Percentiles rank a stretch among this genome's conserved stretches.
Conservation (phyloP, 225 moss, liverwort and hornwort genomes). For the Physcomitrellopsis africana region DNA sequence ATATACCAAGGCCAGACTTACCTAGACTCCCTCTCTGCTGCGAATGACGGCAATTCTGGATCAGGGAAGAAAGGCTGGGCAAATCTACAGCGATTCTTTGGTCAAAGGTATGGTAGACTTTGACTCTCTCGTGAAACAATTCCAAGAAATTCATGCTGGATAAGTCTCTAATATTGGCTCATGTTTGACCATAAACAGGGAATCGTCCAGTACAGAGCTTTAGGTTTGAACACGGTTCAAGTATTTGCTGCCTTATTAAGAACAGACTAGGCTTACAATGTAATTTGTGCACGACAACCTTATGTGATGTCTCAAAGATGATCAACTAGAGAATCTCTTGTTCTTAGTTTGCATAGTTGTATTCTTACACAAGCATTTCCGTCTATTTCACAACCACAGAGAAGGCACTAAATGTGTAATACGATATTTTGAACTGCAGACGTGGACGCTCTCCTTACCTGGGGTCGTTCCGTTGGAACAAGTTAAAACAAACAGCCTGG, state of each 20-base stretch:
- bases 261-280: not conserved
- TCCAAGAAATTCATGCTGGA: slow-evolving; percentile 61
- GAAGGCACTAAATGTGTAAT: slow-evolving; percentile 22
- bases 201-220: not conserved
- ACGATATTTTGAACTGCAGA: slow-evolving; percentile 34
- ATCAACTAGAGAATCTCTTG: not conserved
- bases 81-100: slow-evolving; percentile 76
- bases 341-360: not conserved
- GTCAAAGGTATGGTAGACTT: slow-evolving; percentile 57
- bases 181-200: not conserved
- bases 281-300: no score
- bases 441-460: slow-evolving; percentile 30
- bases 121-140: slow-evolving; percentile 53
- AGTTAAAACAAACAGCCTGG: slow-evolving; percentile 18
- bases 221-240: slow-evolving; percentile 4
- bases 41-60: slow-evolving; percentile 26
- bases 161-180: slow-evolving; percentile 19
- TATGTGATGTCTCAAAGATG: not conserved
- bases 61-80: slow-evolving; percentile 60
- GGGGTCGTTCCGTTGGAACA: slow-evolving; percentile 27
- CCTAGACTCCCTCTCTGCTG: slow-evolving; percentile 58
- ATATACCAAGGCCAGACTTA: slow-evolving; percentile 81
- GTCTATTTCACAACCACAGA: not conserved
- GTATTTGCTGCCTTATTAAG: slow-evolving; percentile 6
- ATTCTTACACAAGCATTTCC: not conserved